Conservation (phyloP, 352 stramenopile genomes). For the Pythium insidiosum region DNA sequence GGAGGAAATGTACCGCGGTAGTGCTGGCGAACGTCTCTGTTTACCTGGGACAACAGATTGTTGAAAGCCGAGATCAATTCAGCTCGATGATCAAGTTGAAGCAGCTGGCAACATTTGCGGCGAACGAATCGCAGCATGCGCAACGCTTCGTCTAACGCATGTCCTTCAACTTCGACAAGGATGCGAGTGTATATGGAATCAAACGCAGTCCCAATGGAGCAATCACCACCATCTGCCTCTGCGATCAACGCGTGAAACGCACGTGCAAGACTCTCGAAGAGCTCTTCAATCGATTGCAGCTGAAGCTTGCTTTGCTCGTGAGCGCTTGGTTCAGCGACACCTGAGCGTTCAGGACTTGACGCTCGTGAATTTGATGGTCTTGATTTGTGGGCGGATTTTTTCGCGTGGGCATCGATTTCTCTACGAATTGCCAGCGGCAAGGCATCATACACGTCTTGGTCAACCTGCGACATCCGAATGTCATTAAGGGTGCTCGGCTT, state of each 20-base stretch:
- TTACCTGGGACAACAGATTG: slow-evolving; percentile 50
- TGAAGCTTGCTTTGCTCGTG: too few relatives aligned
- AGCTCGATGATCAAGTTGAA: neutral
- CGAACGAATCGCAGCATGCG: slow-evolving; percentile 68
- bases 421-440: slow-evolving; percentile 55
- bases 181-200: slow-evolving; percentile 73
- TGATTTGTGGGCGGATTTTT: neutral
- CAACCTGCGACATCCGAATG: slow-evolving; percentile 71
- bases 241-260: too few relatives aligned
- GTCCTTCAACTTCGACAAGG: slow-evolving; percentile 57
- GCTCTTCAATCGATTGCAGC: slow-evolving; percentile 51
- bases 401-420: slow-evolving; percentile 55
- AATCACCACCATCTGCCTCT: too few relatives aligned
- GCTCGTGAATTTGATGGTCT: too few relatives aligned
- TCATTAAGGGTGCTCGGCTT: slow-evolving; percentile 40
- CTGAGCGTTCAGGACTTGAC: too few relatives aligned
- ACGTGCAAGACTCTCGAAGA: slow-evolving; percentile 29
- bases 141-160: slow-evolving; percentile 40
- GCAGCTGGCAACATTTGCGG: slow-evolving; percentile 33
- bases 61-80: slow-evolving; percentile 33
- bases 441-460: slow-evolving; percentile 65
- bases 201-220: slow-evolving; percentile 19
- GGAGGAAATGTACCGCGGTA: slow-evolving; percentile 38
- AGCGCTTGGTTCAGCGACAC: too few relatives aligned
- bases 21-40: slow-evolving; percentile 33